These are phyloP conservation scores for Hemisphaericaspora xylofermentans DNA, from an alignment of 1,139 yeast species.

Conservation along the genomic window DNA sequence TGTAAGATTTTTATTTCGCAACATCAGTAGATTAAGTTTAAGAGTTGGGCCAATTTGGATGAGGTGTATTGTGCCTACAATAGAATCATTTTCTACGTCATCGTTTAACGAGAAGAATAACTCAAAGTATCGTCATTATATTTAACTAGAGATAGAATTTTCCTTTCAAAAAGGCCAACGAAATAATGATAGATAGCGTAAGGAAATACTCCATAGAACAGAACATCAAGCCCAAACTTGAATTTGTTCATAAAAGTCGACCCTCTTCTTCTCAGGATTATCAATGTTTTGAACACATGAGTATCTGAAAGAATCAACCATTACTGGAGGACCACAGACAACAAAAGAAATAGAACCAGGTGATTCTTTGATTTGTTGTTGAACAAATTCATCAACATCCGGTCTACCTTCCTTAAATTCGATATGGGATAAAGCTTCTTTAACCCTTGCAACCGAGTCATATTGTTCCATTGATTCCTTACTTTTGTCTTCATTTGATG, in stretches of 20 bases:
- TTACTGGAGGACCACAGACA: constrained; percentile 52
- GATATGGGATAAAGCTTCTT: constrained; percentile 25
- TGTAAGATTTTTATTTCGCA: no score
- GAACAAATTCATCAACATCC: constrained; percentile 24
- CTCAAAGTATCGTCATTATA: no score
- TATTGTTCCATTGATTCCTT: neutral
- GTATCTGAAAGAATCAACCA: constrained; percentile 50
- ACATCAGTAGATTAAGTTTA: no score
- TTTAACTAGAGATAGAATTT: no score
- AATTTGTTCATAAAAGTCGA: constrained; percentile 36
- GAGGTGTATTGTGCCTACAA: no score
- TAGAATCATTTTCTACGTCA: no score
- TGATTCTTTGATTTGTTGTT: constrained; percentile 26
- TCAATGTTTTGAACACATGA: constrained; percentile 29
- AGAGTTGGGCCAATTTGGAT: no score
- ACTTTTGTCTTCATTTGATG: neutral
- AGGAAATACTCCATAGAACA: no score
- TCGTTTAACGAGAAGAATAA: no score
- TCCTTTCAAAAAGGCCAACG: no score
- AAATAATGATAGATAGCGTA: no score
- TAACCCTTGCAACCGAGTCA: constrained; percentile 7
- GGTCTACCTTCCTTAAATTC: constrained; percentile 36
- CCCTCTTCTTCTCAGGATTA: constrained; percentile 24
- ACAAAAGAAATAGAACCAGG: constrained; percentile 39
- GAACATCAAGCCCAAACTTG: constrained; percentile 41